phyloP scores from a whole-genome alignment of 371 early-diverging fungal genomes.

The Mucor indicus region DNA sequence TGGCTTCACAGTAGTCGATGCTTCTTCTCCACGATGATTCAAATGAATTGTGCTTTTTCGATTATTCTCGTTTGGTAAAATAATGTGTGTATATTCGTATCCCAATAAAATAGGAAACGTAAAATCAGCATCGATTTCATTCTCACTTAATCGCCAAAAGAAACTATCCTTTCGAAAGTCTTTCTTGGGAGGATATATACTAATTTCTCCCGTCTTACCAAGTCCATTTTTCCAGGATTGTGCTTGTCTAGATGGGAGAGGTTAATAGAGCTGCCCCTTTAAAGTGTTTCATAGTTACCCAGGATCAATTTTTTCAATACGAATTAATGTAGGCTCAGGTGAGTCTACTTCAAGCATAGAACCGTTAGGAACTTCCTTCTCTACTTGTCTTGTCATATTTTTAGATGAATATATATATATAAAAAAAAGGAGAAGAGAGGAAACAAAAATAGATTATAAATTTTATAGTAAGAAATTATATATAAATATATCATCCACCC shows the following conservation, averaged over 20 bases:
- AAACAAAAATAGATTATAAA: too few relatives aligned
- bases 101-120: constrained; percentile 63
- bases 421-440: too few relatives aligned
- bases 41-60: constrained; percentile 39
- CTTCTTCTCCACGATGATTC: constrained; percentile 60
- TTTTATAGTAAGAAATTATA: too few relatives aligned
- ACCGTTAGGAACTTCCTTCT: constrained; percentile 6
- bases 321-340: constrained; percentile 17
- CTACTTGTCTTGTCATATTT: too few relatives aligned
- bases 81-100: constrained; percentile 55
- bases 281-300: constrained; percentile 11
- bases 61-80: constrained; percentile 21
- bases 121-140: constrained; percentile 54
- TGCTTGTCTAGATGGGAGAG: too few relatives aligned
- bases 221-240: constrained; percentile 72
- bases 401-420: too few relatives aligned
- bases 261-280: too few relatives aligned
- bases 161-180: constrained; percentile 55
- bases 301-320: constrained; percentile 19
- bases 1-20: constrained; percentile 49
- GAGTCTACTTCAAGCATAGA: constrained; percentile 21
- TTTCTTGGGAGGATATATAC: constrained; percentile 52
- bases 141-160: constrained; percentile 60
- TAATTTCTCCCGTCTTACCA: constrained; percentile 61
- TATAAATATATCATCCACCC: too few relatives aligned